phyloP scores from a whole-genome alignment of 2,329 filamentous ascomycete genomes.

The Juglanconis oblonga region DNA sequence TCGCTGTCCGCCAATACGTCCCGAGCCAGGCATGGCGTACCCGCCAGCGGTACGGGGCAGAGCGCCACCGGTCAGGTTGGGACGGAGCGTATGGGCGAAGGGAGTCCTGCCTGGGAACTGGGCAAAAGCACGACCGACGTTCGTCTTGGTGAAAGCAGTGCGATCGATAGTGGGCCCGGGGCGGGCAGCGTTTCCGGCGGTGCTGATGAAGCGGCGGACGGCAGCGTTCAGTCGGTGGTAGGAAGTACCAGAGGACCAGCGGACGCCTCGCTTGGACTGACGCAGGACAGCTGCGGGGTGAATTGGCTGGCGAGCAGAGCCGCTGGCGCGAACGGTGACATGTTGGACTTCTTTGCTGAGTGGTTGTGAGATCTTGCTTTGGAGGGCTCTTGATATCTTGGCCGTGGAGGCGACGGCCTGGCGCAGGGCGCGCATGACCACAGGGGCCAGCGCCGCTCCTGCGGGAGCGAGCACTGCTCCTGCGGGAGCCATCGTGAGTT shows the following conservation, averaged over 20 bases:
- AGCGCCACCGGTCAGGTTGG: slow-evolving; percentile 86
- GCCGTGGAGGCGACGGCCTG: slow-evolving; percentile 40
- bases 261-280: slow-evolving; percentile 44
- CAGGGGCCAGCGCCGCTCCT: slow-evolving; percentile 50
- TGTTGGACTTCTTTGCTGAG: slow-evolving; percentile 46
- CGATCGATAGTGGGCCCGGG: slow-evolving; percentile 41
- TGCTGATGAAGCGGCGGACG: slow-evolving; percentile 51
- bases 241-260: slow-evolving; percentile 47
- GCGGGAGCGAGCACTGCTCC: slow-evolving; percentile 56
- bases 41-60: slow-evolving; percentile 83
- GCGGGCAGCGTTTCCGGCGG: slow-evolving; percentile 32
- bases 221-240: slow-evolving; percentile 41
- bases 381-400: slow-evolving; percentile 50
- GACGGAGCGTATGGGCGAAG: slow-evolving; percentile 84
- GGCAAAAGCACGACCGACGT: slow-evolving; percentile 48
- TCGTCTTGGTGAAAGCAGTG: slow-evolving; percentile 46
- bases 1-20: slow-evolving; percentile 67
- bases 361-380: slow-evolving; percentile 47
- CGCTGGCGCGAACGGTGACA: slow-evolving; percentile 38
- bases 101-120: slow-evolving; percentile 73
- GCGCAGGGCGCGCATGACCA: slow-evolving; percentile 53
- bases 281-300: slow-evolving; percentile 49
- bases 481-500: slow-evolving; percentile 49
- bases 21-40: slow-evolving; percentile 71
- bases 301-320: slow-evolving; percentile 46